These are phyloP conservation scores for Rutidosis leptorrhynchoides DNA, from an alignment of 129 eudicot genomes.

Conservation along the genomic window DNA sequence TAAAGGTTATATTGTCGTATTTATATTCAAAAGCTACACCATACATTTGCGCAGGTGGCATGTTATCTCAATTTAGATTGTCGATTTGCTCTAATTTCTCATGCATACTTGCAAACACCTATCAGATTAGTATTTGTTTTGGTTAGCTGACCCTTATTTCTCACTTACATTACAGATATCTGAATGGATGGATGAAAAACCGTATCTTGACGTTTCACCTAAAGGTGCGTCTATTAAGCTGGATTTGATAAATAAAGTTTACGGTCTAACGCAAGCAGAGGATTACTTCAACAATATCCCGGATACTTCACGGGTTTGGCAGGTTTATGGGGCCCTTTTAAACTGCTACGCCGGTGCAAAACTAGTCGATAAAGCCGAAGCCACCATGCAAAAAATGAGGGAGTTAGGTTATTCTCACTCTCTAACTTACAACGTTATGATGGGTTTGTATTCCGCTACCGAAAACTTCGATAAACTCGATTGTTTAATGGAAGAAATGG, in stretches of 20 bases:
- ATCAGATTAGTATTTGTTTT: neutral
- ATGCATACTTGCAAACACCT: neutral
- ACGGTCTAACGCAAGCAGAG: slow-evolving; percentile 50
- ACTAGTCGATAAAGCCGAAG: slow-evolving; percentile 48
- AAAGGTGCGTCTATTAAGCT: slow-evolving; percentile 40
- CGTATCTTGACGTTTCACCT: slow-evolving; percentile 31
- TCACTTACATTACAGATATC: slow-evolving; percentile 33
- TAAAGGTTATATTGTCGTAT: too few relatives aligned
- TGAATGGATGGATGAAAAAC: slow-evolving; percentile 44
- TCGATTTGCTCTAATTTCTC: neutral
- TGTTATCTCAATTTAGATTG: neutral
- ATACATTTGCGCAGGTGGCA: too few relatives aligned
- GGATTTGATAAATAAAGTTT: slow-evolving; percentile 47
- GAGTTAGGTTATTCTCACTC: slow-evolving; percentile 34
- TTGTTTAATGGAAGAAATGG: slow-evolving; percentile 47
- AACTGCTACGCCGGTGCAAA: slow-evolving; percentile 37
- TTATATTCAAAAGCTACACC: too few relatives aligned
- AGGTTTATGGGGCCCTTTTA: slow-evolving; percentile 50
- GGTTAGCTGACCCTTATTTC: neutral
- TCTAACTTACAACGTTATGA: slow-evolving; percentile 49
- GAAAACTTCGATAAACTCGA: slow-evolving; percentile 37
- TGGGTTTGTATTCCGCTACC: slow-evolving; percentile 40
- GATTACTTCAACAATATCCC: slow-evolving; percentile 44
- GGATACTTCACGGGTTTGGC: slow-evolving; percentile 31
- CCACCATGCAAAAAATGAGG: slow-evolving; percentile 44